Evolutionary conservation across 164 flowering plant genomes (phyloP).

Genomic region (Umbilicus rupestris): DNA sequence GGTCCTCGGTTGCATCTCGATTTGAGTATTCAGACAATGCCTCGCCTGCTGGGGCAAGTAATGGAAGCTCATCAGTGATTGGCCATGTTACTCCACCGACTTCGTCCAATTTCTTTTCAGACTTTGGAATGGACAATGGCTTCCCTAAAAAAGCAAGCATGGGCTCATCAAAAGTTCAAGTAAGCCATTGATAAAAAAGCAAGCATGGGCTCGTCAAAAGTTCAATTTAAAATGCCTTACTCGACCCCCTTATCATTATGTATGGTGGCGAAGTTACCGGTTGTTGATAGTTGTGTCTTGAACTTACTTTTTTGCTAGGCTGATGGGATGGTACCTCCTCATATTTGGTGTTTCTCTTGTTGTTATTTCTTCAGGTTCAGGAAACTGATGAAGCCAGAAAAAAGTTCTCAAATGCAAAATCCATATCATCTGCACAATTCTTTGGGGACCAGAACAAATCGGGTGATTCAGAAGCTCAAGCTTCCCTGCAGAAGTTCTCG

Average conservation of each 20-base stretch:
- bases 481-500: constrained; percentile 6
- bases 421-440: constrained; percentile 6
- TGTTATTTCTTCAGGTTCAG: background rate
- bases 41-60: constrained; percentile 39
- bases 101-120: constrained; percentile 1
- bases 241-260: background rate
- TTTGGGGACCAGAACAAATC: constrained; percentile 2
- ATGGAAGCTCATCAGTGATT: constrained; percentile 43
- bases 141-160: constrained; percentile 28
- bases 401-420: constrained; percentile 5
- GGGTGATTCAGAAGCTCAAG: constrained; percentile 5
- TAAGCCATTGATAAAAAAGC: background rate
- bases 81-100: constrained; percentile 73
- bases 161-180: constrained; percentile 1
- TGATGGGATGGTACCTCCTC: background rate
- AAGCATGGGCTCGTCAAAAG: background rate
- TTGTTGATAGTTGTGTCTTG: background rate
- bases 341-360: background rate
- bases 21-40: constrained; percentile 80
- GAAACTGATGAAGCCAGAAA: constrained; percentile 4
- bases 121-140: constrained; percentile 5
- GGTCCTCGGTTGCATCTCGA: constrained; percentile 62
- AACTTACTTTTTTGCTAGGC: too few species aligned
- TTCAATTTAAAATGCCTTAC: too few species aligned
- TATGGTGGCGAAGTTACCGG: background rate